Evolutionary conservation across 2,329 filamentous ascomycete species (phyloP), one percentile per base, ranked within the genome.

Genomic region (Gnomoniopsis smithogilvyi): DNA sequence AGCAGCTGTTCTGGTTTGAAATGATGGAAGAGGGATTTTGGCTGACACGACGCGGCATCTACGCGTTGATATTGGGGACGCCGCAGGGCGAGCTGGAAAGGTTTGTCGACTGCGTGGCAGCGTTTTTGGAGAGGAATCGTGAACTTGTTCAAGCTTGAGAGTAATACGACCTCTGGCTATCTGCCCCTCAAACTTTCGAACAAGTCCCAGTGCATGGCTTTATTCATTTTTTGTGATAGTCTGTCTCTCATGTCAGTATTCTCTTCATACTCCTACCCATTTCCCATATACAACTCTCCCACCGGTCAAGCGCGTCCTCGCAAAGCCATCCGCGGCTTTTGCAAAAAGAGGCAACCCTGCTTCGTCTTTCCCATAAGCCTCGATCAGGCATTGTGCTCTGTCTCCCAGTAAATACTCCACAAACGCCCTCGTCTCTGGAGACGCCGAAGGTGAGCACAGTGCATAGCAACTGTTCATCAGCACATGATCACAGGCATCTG

Each of bases 21-120:
- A 66, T 67, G 65, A 47, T 68, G 45, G 64, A 65, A 34, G 49
- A 64, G 15, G 65, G 65, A 15, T 67, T 63, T 54, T 68, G 67
- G 66, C 59, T 67, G 38, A 63, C 64, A 34, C 58, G 63, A 51
- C 63, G 67, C 4, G 67, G 67, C 3, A 62, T 60, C 38, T 64
- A 65, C 17, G 63, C 66, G 2, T 56, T 68, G 22, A 64, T 66
- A 17, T 59, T 68, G 6, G 65, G 63, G 6, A 66, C 65, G 11
- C 63, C 65, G 2, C 59, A 65, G 51, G 56, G 62, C 19, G 63
- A 67, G 21, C 61, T 67, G 3, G 61, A 63, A 15, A 24, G 43
- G 12, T 67, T 67, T 52, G 60, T 66, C 4, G 62, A 19, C 0
- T 59, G 62, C 2, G 64, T 65, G 17, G 45, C 52, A 8, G 34